Conservation (phyloP, 306 rosid genomes). For the Gleditsia sinensis region DNA sequence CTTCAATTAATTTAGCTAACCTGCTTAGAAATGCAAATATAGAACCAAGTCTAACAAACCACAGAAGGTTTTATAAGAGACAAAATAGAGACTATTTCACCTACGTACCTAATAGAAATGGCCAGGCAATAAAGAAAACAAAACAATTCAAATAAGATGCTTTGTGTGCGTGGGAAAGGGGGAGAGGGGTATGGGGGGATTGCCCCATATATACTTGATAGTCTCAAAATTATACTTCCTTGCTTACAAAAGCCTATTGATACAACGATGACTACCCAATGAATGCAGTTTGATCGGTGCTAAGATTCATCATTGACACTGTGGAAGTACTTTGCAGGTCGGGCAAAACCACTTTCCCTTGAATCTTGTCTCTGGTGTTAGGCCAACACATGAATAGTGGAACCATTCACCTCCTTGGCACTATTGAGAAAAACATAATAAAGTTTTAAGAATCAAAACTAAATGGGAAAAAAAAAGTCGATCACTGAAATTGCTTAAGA, state of each 20-base stretch:
- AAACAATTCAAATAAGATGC: slow-evolving; percentile 3
- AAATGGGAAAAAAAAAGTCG: neutral
- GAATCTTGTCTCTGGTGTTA: slow-evolving; percentile 95
- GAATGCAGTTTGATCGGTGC: slow-evolving; percentile 29
- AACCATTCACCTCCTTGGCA: slow-evolving; percentile 99
- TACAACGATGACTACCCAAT: slow-evolving; percentile 29
- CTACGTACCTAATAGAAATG: neutral
- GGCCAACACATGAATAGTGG: slow-evolving; percentile 94
- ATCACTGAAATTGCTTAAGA: neutral
- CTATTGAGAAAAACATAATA: slow-evolving; percentile 45
- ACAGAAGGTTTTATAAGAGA: no score
- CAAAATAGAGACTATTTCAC: neutral
- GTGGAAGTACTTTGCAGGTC: slow-evolving; percentile 72
- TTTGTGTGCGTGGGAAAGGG: neutral
- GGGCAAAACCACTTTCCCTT: slow-evolving; percentile 99
- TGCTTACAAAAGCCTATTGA: slow-evolving; percentile 29
- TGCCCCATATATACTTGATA: slow-evolving; percentile 34
- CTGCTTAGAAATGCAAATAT: slow-evolving; percentile 27
- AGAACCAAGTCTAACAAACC: no score
- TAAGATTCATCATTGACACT: slow-evolving; percentile 45
- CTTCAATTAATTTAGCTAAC: neutral
- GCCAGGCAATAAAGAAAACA: slow-evolving; percentile 17
- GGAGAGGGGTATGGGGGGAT: slow-evolving; percentile 3
- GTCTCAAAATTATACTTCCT: slow-evolving; percentile 19
- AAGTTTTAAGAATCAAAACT: slow-evolving; percentile 20